Evolutionary conservation across 306 rosid genomes (phyloP).

Genomic region (Corylus americana): DNA sequence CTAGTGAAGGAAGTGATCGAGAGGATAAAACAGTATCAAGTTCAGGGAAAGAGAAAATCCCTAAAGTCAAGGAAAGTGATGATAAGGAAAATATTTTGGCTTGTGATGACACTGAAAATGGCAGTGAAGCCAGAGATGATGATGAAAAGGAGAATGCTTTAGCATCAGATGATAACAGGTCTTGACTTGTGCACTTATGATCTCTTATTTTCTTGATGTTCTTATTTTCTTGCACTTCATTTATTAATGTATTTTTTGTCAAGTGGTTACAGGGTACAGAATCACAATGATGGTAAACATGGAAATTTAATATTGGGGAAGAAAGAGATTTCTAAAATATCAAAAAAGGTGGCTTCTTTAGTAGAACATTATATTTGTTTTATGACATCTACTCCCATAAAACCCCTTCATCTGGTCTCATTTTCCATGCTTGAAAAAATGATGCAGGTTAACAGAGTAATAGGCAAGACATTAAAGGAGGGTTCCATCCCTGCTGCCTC

Average conservation of each 20-base stretch:
- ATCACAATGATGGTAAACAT: constrained; percentile 7
- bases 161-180: constrained; percentile 60
- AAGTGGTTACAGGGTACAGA: constrained; percentile 42
- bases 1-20: constrained; percentile 26
- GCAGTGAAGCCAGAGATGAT: constrained; percentile 29
- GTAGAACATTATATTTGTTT: constrained; percentile 20
- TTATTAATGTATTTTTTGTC: constrained; percentile 7
- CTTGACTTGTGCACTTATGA: constrained; percentile 13
- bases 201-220: background rate
- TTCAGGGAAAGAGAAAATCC: constrained; percentile 24
- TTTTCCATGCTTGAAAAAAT: constrained; percentile 14
- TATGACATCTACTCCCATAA: background rate
- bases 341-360: constrained; percentile 47
- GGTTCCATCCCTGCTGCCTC: constrained; percentile 33
- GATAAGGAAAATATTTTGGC: constrained; percentile 42
- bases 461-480: constrained; percentile 43
- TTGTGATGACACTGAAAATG: constrained; percentile 49
- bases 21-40: constrained; percentile 28
- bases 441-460: constrained; percentile 36
- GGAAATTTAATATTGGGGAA: constrained; percentile 44
- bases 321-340: constrained; percentile 41
- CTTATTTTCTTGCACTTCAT: constrained; percentile 14
- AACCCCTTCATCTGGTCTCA: constrained; percentile 5
- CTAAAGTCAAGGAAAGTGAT: constrained; percentile 31
- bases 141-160: constrained; percentile 67